phyloP scores from a whole-genome alignment of 2,329 filamentous ascomycete species.

The Akanthomyces muscarius region DNA sequence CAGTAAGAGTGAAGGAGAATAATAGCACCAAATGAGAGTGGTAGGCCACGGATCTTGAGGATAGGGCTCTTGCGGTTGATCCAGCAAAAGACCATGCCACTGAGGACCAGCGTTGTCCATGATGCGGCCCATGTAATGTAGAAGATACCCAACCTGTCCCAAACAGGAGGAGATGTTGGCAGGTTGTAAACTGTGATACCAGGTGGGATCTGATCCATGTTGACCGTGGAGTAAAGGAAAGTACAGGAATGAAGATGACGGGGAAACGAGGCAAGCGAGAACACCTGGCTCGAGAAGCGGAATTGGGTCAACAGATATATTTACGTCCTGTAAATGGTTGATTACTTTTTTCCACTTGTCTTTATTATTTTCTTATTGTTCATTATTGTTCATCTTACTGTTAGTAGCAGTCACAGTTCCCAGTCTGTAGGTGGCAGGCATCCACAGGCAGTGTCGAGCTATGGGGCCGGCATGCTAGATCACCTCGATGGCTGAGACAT shows the following conservation, averaged over 20 bases:
- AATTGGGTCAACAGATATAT: neutral
- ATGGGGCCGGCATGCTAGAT: neutral
- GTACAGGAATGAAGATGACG: neutral
- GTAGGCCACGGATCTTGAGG: conserved; percentile 37
- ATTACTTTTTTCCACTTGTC: neutral
- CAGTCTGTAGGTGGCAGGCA: neutral
- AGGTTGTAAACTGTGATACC: conserved; percentile 29
- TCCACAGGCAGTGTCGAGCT: neutral
- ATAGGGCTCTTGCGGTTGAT: conserved; percentile 31
- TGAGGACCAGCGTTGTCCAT: conserved; percentile 30
- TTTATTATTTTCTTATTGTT: neutral
- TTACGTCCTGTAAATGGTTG: too few species aligned
- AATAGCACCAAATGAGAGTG: conserved; percentile 34
- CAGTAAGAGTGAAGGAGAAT: conserved; percentile 36
- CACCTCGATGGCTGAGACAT: conserved; percentile 8
- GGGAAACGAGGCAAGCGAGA: neutral
- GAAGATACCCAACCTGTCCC: conserved; percentile 29
- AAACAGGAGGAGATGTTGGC: conserved; percentile 24
- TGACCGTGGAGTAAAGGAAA: neutral
- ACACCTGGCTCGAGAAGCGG: neutral
- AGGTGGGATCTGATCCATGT: conserved; percentile 12
- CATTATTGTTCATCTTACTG: neutral
- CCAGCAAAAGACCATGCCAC: conserved; percentile 34
- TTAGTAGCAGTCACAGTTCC: neutral
- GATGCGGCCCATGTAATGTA: conserved; percentile 26